Base-by-base conservation (phyloP, 257 asterid species). In the Craterostigma plantagineum region DNA sequence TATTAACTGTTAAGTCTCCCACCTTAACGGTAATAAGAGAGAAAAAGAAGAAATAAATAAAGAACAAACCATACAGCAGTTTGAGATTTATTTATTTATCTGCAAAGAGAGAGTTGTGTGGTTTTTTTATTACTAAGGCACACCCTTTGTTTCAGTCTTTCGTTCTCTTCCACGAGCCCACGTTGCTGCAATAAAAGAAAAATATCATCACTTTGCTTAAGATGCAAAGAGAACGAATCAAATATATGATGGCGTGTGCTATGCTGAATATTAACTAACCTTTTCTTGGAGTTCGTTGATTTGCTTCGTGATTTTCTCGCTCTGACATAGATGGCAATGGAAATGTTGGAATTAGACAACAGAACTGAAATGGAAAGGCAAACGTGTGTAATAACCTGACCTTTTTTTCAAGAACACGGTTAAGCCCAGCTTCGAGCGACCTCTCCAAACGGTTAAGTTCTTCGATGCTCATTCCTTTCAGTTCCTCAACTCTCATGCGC, bases 401-500 rank as follows among this genome's bases (percentile, higher is more conserved):
- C 81, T 82, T 87, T 54, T 61, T 82, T 50, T 72, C 71, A 7
- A 72, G 59, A 45, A 87, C 91, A 14, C 86, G 74, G 40, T 55
- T 65, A 50, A 87, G 66, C 46, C 93, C 98, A 15, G 38, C 43
- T 69, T 87, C 98, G 14, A 87, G 78, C 7, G 77, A 67, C 45
- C 34, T 70, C 65, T 87, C 98, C 37, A 87, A 60, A 9, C 43
- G 54, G 51, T 82, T 83, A 62, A 87, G 57, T 60, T 82, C 95
- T 46, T 82, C 81, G 10, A 87, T 54, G 45, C 72, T 68, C 46
- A 82, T 60, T 14, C 76, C 93, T 50, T 74, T 80, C 30, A 87
- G 81, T 53, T 87, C 92, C 67, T 87, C 95, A 1, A 92, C 98
- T 49, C 95, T 76, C 93, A n/a, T n/a, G 82, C 74, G 83, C 77